Evolutionary conservation across 1,284 basidiomycete species (phyloP).

Genomic region (Trametes polyzona): DNA sequence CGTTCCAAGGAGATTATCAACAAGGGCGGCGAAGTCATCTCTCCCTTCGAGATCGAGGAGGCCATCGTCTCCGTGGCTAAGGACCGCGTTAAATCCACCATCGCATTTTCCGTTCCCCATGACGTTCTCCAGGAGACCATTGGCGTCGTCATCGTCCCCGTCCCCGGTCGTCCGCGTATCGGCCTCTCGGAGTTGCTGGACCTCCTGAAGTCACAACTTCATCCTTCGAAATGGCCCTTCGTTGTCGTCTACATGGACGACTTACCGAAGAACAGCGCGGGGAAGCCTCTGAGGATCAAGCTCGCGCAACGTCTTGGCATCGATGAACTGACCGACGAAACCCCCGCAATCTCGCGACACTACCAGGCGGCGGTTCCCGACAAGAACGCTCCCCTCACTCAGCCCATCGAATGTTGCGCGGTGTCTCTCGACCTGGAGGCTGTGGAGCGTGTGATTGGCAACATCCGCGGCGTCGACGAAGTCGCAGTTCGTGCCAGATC

Average conservation of each 20-base stretch:
- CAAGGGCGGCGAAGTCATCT: slow-evolving; percentile 70
- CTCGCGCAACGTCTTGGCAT: slow-evolving; percentile 45
- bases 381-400: slow-evolving; percentile 38
- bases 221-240: slow-evolving; percentile 52
- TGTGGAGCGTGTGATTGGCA: slow-evolving; percentile 50
- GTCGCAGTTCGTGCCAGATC: slow-evolving; percentile 43
- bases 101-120: slow-evolving; percentile 49
- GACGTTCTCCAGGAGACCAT: slow-evolving; percentile 50
- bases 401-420: slow-evolving; percentile 41
- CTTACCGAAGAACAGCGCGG: slow-evolving; percentile 48
- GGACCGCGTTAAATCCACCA: slow-evolving; percentile 43
- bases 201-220: slow-evolving; percentile 44
- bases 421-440: slow-evolving; percentile 38
- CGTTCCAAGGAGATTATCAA: slow-evolving; percentile 66
- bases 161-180: slow-evolving; percentile 37
- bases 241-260: slow-evolving; percentile 48
- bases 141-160: slow-evolving; percentile 45
- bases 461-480: slow-evolving; percentile 51
- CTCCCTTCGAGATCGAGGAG: slow-evolving; percentile 64
- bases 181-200: slow-evolving; percentile 47
- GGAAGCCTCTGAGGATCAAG: slow-evolving; percentile 49
- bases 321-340: slow-evolving; percentile 39
- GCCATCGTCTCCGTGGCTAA: slow-evolving; percentile 47
- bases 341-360: slow-evolving; percentile 42
- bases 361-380: slow-evolving; percentile 43